Evolutionary conservation across 2,329 filamentous ascomycete genomes (phyloP).

Genomic region (Hypoxylon sp.): DNA sequence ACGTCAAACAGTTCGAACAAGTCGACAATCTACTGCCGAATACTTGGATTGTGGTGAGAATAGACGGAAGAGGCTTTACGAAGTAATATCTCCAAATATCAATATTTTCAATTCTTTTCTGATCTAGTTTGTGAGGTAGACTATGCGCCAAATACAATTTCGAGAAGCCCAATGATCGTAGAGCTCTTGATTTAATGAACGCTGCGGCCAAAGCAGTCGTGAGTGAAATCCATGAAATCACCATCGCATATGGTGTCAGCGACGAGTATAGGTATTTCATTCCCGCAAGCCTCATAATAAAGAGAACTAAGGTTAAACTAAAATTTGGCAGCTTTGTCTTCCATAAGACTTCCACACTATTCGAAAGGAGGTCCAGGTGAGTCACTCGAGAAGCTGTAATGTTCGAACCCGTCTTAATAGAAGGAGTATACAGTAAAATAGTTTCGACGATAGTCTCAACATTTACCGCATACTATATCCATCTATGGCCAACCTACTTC

Average conservation of each 20-base stretch:
- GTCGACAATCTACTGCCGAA: slow-evolving; percentile 85
- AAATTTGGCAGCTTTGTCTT: slow-evolving; percentile 80
- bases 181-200: slow-evolving; percentile 95
- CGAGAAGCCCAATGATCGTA: slow-evolving; percentile 90
- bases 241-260: slow-evolving; percentile 91
- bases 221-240: slow-evolving; percentile 85
- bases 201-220: slow-evolving; percentile 88
- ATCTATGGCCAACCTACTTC: slow-evolving; percentile 84
- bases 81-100: slow-evolving; percentile 71
- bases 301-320: slow-evolving; percentile 17
- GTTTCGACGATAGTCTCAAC: slow-evolving; percentile 92
- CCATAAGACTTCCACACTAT: slow-evolving; percentile 84
- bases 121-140: slow-evolving; percentile 61
- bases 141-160: slow-evolving; percentile 88
- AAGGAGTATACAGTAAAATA: slow-evolving; percentile 76
- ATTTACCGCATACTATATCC: slow-evolving; percentile 92
- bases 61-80: slow-evolving; percentile 95
- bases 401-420: slow-evolving; percentile 23
- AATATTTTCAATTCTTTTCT: slow-evolving; percentile 9
- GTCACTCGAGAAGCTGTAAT: slow-evolving; percentile 36
- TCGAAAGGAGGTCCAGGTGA: slow-evolving; percentile 86
- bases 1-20: slow-evolving; percentile 91
- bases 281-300: neutral
- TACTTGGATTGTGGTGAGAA: slow-evolving; percentile 94
- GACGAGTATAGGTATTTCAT: slow-evolving; percentile 84